Base-by-base conservation (phyloP, 306 rosid genomes). In the Dicorynia guianensis region DNA sequence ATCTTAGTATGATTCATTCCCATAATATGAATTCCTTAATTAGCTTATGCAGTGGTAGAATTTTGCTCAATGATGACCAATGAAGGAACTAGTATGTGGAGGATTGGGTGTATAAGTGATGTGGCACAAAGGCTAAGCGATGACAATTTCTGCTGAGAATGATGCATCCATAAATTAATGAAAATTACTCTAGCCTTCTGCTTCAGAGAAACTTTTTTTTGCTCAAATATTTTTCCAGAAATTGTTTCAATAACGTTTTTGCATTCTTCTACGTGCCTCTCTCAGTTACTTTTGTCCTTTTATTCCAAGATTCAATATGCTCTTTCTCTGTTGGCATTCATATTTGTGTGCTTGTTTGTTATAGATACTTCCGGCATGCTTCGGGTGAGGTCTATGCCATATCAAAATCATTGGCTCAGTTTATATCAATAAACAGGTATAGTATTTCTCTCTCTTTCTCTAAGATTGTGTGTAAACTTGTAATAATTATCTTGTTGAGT, bases 301-400 rank as follows among this genome's bases (percentile, higher is more conserved):
- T 65, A 18, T 36, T 74, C 52, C 30, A 11, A 38, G 20, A 49
- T 38, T 38, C 18, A 47, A 7, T 35, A 49, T 48, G 42, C 35
- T 60, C 40, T 55, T 44, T 69, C 47, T 50, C 5, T 50, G 50
- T 63, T 43, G 56, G 63, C 63, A 64, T 67, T 75, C 58, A 38
- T 10, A 52, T 75, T 7, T 44, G 14, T 25, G 30, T 76, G 72
- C 59, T 64, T 77, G 49, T 66, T 61, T 80, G 77, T 49, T 71
- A 49, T 77, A 90, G 96, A 78, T 90, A 90, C 85, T 88, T 88
- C 72, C 86, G 64, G 72, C 90, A 86, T 75, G 93, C 93, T 72
- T 90, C 91, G 7, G 85, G 86, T 48, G 86, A 88, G 56, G 62
- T 84, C 63, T 88, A 70, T 74, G 91, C 38, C 56, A 86, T 90